Percentiles rank a stretch among this genome's conserved stretches.
These are phyloP conservation scores for Dioscorea zingiberensis DNA, from an alignment of 106 monocot species.

Conservation along the genomic window DNA sequence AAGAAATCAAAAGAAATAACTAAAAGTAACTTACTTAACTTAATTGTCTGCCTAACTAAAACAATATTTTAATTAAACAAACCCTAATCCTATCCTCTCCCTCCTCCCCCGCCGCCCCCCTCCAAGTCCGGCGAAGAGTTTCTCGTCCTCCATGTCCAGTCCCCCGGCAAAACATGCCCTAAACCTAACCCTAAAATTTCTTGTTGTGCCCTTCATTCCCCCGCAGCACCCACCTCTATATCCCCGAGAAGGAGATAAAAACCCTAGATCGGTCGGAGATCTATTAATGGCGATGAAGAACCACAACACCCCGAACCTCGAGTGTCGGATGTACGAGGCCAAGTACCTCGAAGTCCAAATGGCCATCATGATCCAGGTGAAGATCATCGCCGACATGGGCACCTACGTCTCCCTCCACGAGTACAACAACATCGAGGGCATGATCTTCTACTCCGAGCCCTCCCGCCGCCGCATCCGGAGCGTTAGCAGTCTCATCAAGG, in stretches of 20 bases:
- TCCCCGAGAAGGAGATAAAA: neutral
- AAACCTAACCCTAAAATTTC: no score
- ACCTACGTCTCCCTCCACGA: constrained; percentile 93
- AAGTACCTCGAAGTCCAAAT: constrained; percentile 89
- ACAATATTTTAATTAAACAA: no score
- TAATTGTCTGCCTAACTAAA: no score
- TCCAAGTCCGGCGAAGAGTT: no score
- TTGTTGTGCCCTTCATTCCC: no score
- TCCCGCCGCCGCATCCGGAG: constrained; percentile 97
- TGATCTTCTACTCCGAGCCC: constrained; percentile 97
- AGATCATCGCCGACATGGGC: constrained; percentile 97
- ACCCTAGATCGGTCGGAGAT: neutral
- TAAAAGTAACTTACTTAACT: no score
- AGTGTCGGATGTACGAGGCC: constrained; percentile 95
- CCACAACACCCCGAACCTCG: constrained; percentile 46
- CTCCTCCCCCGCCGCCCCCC: no score
- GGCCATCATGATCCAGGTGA: constrained; percentile 98
- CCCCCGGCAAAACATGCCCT: no score
- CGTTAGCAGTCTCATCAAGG: constrained; percentile 78
- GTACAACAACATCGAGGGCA: constrained; percentile 98
- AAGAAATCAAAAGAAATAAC: no score
- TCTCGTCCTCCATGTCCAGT: no score
- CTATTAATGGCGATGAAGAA: neutral
- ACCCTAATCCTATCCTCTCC: no score
- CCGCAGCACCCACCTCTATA: no score